Conservation (phyloP, 306 rosid species). For the Fragaria iinumae region DNA sequence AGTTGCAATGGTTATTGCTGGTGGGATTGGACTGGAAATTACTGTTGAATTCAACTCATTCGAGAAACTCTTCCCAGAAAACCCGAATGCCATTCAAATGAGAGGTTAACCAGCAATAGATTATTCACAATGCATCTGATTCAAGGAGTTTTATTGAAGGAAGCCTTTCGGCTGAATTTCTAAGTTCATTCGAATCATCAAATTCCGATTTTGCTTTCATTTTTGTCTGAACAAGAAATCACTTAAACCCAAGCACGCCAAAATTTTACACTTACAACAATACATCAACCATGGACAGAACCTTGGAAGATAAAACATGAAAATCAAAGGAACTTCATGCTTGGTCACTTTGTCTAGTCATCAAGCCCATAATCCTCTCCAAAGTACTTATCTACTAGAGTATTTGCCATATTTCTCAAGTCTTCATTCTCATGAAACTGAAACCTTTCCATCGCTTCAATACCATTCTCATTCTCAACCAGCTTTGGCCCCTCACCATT, state of each 20-base stretch:
- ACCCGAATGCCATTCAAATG: not conserved
- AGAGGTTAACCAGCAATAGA: not conserved
- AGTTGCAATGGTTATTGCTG: not conserved
- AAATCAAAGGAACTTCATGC: not conserved
- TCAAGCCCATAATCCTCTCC: constrained; percentile 91
- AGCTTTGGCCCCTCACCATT: constrained; percentile 77
- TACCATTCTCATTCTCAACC: constrained; percentile 87
- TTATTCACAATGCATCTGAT: not conserved
- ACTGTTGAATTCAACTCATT: not conserved
- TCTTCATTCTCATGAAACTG: constrained; percentile 96
- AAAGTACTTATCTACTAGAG: constrained; percentile 79
- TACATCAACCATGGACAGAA: not conserved
- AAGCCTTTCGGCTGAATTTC: not conserved
- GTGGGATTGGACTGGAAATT: not conserved
- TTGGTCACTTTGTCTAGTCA: constrained; percentile 31
- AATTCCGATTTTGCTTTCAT: not conserved
- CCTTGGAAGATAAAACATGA: not conserved
- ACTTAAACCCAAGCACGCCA: constrained; percentile 1
- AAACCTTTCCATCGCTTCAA: constrained; percentile 96
- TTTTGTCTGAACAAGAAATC: not conserved
- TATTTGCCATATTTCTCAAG: constrained; percentile 83
- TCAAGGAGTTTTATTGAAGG: not conserved
- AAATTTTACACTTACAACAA: constrained; percentile 16
- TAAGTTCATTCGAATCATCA: not conserved
- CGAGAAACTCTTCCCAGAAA: not conserved